Conservation (phyloP, 192 early-diverging fungal species). For the Spizellomyces punctatus region DNA sequence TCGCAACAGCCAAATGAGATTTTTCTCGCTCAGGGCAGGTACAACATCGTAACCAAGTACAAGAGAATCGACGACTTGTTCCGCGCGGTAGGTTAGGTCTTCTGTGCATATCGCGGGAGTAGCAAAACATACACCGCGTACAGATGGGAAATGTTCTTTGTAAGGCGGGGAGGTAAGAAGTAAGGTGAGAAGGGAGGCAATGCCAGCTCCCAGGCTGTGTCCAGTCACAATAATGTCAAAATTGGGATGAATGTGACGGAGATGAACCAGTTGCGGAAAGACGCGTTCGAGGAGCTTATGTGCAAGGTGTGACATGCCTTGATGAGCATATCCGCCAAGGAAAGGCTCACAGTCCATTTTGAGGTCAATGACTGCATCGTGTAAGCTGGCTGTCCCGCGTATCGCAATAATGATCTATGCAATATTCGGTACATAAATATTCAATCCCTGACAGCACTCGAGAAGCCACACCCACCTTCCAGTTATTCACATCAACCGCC, state of each 20-base stretch:
- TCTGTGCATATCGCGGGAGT: slow-evolving; percentile 28
- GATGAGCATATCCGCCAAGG: slow-evolving; percentile 23
- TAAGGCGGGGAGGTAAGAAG: slow-evolving; percentile 14
- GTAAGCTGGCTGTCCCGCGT: slow-evolving; percentile 25
- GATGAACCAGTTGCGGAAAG: slow-evolving; percentile 1
- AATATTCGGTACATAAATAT: background rate
- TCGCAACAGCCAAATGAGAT: slow-evolving; percentile 20
- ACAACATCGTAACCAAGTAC: slow-evolving; percentile 30
- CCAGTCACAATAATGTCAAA: slow-evolving; percentile 19
- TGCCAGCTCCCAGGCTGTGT: slow-evolving; percentile 26
- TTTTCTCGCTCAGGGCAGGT: slow-evolving; percentile 22
- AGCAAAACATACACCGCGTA: slow-evolving; percentile 29
- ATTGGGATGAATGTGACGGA: slow-evolving; percentile 21
- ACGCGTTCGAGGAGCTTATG: slow-evolving; percentile 21
- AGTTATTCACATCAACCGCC: slow-evolving; percentile 15
- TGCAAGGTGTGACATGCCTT: slow-evolving; percentile 24
- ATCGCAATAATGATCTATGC: slow-evolving; percentile 26
- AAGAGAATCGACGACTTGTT: slow-evolving; percentile 17
- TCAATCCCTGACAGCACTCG: background rate
- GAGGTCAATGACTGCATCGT: slow-evolving; percentile 24
- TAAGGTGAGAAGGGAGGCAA: slow-evolving; percentile 25
- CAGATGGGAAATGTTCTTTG: slow-evolving; percentile 1
- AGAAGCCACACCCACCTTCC: slow-evolving; percentile 2
- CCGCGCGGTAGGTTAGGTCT: slow-evolving; percentile 11
- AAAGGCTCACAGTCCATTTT: slow-evolving; percentile 30